Evolutionary conservation across 805 yeast genomes (phyloP), one percentile per base, ranked within the genome.

Genomic region (Tetrapisispora iriomotensis): DNA sequence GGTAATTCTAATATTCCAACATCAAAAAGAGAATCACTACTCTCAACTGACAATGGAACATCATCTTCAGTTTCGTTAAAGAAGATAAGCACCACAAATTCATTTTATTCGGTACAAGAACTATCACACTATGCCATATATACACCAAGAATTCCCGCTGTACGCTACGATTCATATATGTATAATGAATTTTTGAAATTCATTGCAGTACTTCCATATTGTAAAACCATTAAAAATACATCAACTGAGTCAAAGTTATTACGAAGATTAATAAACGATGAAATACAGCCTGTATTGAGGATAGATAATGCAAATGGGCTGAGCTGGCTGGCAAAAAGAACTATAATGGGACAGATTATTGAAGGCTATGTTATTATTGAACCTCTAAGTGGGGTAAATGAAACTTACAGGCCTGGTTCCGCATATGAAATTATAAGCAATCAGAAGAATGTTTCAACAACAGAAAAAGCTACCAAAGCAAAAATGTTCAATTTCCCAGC

Each of bases 351-450:
- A 34, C 71, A 79, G 14, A 68, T 90, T 45, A 72, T 82, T 24
- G 96, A 87, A 37, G 94, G 94, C 3, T 70, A 81, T 32, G 86
- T 85, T 6, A 69, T 77, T 3, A 78, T 90, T 29, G 95, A 87
- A 60, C 98, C 98, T 0, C 73, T 88, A 8, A 75, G 85, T 37
- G 88, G 90, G 0, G 71, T 81, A 29, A 87, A 88, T 51, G 94
- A 83, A 58, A 29, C 38, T 12, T 30, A 21, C 10, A 37, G 40
- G 28, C 36, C 22, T 10, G 10, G 22, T 9, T n/a, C 36, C 18
- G 10, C 26, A 9, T 33, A 33, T 24, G 36, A 33, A 33, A 13
- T n/a, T n/a, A n/a, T 33, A 12, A 23, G 8, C 8, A 14, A 15
- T 15, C 5, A 17, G 5, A 20, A 22, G n/a, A n/a, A 17, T 27